Percentiles rank a stretch among this genome's conserved stretches.
phyloP scores from a whole-genome alignment of 805 yeast species.

The Candida krabiensis region DNA sequence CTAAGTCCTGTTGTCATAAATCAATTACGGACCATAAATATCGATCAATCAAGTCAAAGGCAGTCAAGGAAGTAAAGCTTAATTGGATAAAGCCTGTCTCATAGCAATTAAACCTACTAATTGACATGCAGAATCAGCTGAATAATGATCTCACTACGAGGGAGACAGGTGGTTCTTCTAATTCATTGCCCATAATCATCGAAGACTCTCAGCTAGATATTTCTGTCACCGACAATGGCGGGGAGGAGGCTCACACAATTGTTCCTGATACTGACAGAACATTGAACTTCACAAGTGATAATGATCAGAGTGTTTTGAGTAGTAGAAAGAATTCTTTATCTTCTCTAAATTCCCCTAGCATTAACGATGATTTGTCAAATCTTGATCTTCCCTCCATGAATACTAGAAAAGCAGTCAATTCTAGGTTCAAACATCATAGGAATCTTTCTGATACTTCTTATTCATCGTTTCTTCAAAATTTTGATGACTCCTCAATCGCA shows the following conservation, averaged over 20 bases:
- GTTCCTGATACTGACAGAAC: neutral
- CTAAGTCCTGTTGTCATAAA: conserved; percentile 6
- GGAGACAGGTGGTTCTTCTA: too few species aligned
- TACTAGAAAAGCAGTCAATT: too few species aligned
- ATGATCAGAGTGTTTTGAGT: conserved; percentile 1
- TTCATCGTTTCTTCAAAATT: conserved; percentile 27
- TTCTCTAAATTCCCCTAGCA: conserved; percentile 15
- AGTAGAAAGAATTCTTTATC: conserved; percentile 9
- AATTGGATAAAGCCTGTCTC: too few species aligned
- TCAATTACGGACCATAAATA: neutral
- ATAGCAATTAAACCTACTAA: too few species aligned
- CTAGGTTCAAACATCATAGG: conserved; percentile 17
- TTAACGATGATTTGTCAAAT: conserved; percentile 16
- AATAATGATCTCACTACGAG: too few species aligned
- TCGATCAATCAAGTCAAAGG: neutral
- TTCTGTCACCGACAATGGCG: conserved; percentile 3
- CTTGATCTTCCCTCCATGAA: conserved; percentile 3
- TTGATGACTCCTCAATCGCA: conserved; percentile 37
- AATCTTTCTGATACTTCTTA: conserved; percentile 26
- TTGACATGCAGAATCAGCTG: too few species aligned
- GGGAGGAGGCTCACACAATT: neutral
- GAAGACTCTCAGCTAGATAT: conserved; percentile 11
- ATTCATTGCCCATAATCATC: conserved; percentile 9
- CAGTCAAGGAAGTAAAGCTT: too few species aligned
- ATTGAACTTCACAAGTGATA: neutral